Base-by-base conservation (phyloP, 306 rosid species). In the Vicia sativa region DNA sequence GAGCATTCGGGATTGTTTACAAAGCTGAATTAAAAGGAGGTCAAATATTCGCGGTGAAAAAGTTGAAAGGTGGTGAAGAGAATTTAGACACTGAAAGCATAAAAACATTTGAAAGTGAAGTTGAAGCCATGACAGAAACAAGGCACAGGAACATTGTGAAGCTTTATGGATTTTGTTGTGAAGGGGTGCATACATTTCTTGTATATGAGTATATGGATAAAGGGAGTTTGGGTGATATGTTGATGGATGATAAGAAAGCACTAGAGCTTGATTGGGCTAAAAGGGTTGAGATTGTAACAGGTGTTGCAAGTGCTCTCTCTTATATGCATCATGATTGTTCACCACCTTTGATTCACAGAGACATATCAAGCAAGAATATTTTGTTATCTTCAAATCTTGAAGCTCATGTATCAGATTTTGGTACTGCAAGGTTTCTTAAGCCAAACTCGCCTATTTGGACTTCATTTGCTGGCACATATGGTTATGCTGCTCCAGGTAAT, bases 401-500 rank as follows among this genome's bases (percentile, higher is more conserved):
- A 62, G 79, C 83, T 48, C 81, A 43, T 35, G 60, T 82, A 8
- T 54, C 84, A 9, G 87, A 82, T 80, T 82, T 82, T 45, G 87
- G 81, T 15, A 82, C 81, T 14, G 81, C 81, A 11, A 72, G 75
- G 63, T 82, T 82, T 65, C 56, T 82, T 29, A 82, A 76, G 68
- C 77, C 60, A 3, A 64, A 82, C 28, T 58, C 83, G 0, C 45
- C 78, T 11, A 35, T 59, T 26, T 82, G 82, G 87, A 82, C 87
- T 3, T 5, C 84, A 3, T 69, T 83, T 69, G 84, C 78, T 0
- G 84, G 84, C 26, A 79, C 87, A 58, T 73, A 69, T 55, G 87
- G 84, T 19, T 79, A 83, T 55, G 79, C 78, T 67, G 84, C 84
- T 43, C 84, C 84, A 76, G 84, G 84, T 83, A 9, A 49, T 23